These are phyloP conservation scores for Hygrocybe coccinea DNA, from an alignment of 768 basidiomycete genomes.

Conservation along the genomic window DNA sequence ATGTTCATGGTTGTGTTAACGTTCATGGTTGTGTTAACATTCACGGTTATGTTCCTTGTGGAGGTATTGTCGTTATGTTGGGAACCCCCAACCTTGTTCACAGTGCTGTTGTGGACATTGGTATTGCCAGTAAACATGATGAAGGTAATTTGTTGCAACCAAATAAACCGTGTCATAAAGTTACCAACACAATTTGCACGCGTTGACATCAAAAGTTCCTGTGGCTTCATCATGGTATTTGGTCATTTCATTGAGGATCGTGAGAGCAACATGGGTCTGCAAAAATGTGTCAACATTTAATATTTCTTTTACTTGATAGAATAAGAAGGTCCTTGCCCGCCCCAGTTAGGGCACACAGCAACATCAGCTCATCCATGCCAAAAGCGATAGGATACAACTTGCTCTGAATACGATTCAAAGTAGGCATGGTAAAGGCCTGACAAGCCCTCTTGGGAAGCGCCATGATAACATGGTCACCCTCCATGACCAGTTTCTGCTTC, in stretches of 20 bases:
- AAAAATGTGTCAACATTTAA: too few species aligned
- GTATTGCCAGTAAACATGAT: too few species aligned
- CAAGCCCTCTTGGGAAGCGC: slow-evolving; percentile 82
- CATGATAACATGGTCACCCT: slow-evolving; percentile 67
- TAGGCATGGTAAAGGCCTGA: slow-evolving; percentile 76
- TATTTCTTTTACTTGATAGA: too few species aligned
- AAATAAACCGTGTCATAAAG: slow-evolving; percentile 70
- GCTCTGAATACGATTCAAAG: slow-evolving; percentile 88
- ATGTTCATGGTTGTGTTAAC: neutral
- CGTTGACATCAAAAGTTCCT: slow-evolving; percentile 74
- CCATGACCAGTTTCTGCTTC: slow-evolving; percentile 61
- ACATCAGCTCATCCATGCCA: slow-evolving; percentile 87
- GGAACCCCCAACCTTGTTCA: too few species aligned
- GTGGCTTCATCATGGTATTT: slow-evolving; percentile 84
- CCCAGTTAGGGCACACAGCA: slow-evolving; percentile 96
- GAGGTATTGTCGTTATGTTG: too few species aligned
- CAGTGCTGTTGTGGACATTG: slow-evolving; percentile 97
- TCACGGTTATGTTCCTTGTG: too few species aligned
- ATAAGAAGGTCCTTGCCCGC: slow-evolving; percentile 98
- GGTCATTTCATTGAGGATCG: slow-evolving; percentile 84
- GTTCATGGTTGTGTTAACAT: too few species aligned
- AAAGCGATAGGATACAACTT: slow-evolving; percentile 91
- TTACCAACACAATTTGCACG: slow-evolving; percentile 95
- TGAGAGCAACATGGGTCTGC: slow-evolving; percentile 96
- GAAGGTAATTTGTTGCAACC: slow-evolving; percentile 97